Conservation (phyloP, 78 protist species). For the Dictyostelium brefeldianum region DNA sequence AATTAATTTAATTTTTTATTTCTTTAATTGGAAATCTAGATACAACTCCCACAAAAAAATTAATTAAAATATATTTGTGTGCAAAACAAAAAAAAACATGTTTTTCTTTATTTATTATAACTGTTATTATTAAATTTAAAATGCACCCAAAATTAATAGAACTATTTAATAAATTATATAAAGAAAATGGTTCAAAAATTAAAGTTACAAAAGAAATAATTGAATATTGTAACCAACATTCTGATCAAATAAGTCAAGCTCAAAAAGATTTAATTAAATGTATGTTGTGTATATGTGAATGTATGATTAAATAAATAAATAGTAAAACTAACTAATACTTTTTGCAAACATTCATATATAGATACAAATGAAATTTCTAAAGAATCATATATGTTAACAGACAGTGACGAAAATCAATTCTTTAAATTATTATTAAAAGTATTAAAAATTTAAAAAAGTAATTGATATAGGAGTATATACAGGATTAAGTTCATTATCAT, state of each 20-base stretch:
- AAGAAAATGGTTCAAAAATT: neutral
- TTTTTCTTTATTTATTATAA: no score
- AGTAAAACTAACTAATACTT: no score
- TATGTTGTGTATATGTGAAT: neutral
- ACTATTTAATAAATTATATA: no score
- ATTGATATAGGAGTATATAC: conserved; percentile 85
- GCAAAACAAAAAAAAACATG: no score
- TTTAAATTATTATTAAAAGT: conserved; percentile 25
- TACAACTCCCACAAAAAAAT: no score
- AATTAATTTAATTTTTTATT: no score
- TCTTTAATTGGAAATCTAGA: no score
- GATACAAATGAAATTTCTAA: neutral
- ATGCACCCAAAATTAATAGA: no score
- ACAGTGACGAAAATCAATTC: conserved; percentile 17
- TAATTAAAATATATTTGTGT: no score
- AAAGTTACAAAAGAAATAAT: neutral
- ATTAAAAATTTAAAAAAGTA: conserved; percentile 51
- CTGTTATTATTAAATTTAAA: no score
- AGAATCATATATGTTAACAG: conserved; percentile 7
- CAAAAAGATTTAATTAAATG: neutral
- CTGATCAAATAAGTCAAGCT: neutral
- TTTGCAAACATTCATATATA: no score
- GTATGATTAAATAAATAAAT: no score
- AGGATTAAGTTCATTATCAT: conserved; percentile 75
- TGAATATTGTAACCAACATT: neutral